Percentiles rank a stretch among this genome's conserved stretches.
Conservation (phyloP, 352 stramenopile genomes). For the Discostella stelligera region DNA sequence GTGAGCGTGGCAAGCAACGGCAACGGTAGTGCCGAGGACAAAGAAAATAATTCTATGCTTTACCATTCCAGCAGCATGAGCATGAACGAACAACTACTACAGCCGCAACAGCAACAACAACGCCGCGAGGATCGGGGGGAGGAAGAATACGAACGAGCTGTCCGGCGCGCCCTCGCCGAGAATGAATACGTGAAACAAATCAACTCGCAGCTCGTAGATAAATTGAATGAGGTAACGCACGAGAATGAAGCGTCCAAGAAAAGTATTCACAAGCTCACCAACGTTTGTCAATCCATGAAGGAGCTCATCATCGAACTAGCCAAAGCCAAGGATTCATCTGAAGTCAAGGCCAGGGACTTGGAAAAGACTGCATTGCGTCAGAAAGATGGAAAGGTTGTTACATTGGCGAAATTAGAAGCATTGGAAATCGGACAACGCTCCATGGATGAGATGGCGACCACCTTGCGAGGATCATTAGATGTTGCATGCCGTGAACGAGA, state of each 20-base stretch:
- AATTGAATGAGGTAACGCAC: neutral
- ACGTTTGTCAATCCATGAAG: slow-evolving; percentile 9
- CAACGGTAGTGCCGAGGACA: neutral
- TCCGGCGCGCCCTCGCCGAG: slow-evolving; percentile 12
- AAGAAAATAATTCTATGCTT: neutral
- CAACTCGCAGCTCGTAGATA: slow-evolving; percentile 1
- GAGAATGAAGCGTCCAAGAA: slow-evolving; percentile 6
- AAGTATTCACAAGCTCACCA: slow-evolving; percentile 4
- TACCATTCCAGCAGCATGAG: neutral
- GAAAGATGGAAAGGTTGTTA: neutral
- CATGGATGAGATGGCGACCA: slow-evolving; percentile 10
- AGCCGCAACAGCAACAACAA: neutral
- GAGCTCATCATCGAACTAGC: slow-evolving; percentile 4
- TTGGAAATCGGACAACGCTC: slow-evolving; percentile 1
- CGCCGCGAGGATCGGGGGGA: neutral
- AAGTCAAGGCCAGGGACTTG: neutral
- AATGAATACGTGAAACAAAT: slow-evolving; percentile 24
- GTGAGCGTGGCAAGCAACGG: neutral
- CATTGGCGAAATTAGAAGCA: slow-evolving; percentile 12
- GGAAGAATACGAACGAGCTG: slow-evolving; percentile 18
- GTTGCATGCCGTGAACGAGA: slow-evolving; percentile 10
- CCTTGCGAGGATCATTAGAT: slow-evolving; percentile 3
- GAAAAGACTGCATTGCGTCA: neutral
- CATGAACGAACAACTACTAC: neutral
- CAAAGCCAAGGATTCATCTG: neutral